phyloP scores from a whole-genome alignment of 495 filamentous ascomycete species.

The Aspergillus conjunctus region DNA sequence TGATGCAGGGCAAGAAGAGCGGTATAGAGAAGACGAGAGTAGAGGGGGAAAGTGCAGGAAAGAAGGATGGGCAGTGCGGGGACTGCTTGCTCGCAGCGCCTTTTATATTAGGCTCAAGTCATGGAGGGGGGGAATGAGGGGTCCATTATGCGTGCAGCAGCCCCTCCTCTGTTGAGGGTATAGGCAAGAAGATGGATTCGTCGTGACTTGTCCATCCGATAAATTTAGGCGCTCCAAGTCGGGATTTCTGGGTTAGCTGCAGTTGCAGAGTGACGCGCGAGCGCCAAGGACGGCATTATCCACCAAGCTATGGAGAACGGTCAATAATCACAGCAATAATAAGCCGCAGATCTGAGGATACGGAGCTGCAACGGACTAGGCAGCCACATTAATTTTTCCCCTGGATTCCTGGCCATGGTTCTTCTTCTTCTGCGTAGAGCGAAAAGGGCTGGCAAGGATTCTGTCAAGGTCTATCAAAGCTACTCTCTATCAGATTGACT shows the following conservation, averaged over 20 bases:
- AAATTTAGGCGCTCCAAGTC: neutral
- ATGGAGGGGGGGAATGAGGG: neutral
- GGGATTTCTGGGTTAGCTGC: neutral
- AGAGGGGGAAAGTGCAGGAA: neutral
- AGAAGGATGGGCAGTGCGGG: neutral
- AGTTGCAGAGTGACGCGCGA: neutral
- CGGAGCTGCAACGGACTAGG: slow-evolving; percentile 1
- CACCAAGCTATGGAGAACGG: slow-evolving; percentile 3
- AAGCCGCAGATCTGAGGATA: neutral
- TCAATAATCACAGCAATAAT: slow-evolving; percentile 1
- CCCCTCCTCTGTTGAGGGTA: neutral
- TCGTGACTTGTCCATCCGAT: neutral
- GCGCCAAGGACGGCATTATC: neutral
- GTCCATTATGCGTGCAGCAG: neutral
- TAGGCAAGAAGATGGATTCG: neutral
- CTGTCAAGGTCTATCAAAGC: neutral
- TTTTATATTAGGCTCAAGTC: neutral
- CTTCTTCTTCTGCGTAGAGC: neutral
- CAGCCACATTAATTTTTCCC: slow-evolving; percentile 1
- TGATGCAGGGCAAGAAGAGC: neutral
- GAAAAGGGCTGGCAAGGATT: neutral
- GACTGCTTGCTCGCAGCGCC: neutral
- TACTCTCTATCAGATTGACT: neutral
- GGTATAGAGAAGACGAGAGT: neutral
- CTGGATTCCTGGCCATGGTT: neutral